Evolutionary conservation across 2,329 filamentous ascomycete genomes (phyloP).

Genomic region (Cephalotrichum gorgonifer): DNA sequence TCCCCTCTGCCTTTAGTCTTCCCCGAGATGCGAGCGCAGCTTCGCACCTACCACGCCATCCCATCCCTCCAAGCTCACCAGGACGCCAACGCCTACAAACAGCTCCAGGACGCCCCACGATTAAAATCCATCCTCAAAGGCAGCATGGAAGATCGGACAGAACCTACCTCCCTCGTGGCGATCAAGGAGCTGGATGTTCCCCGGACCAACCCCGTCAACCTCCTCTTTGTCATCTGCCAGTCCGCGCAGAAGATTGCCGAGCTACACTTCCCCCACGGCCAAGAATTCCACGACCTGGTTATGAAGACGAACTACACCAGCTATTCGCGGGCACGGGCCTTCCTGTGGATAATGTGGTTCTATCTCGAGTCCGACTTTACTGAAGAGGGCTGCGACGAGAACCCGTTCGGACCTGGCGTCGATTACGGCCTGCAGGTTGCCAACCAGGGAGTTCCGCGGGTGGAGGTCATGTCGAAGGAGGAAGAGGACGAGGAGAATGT

Average conservation of each 20-base stretch:
- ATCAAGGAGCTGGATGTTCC: slow-evolving; percentile 57
- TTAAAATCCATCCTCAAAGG: slow-evolving; percentile 97
- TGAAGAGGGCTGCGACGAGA: slow-evolving; percentile 74
- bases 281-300: slow-evolving; percentile 93
- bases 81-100: slow-evolving; percentile 93
- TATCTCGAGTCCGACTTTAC: slow-evolving; percentile 95
- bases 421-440: slow-evolving; percentile 55
- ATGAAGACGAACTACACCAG: slow-evolving; percentile 83
- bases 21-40: slow-evolving; percentile 95
- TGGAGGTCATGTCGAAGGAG: slow-evolving; percentile 55
- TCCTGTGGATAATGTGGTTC: slow-evolving; percentile 98
- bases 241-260: slow-evolving; percentile 88
- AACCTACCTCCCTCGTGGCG: slow-evolving; percentile 74
- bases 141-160: slow-evolving; percentile 78
- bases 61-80: slow-evolving; percentile 91
- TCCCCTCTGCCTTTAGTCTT: slow-evolving; percentile 57
- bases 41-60: slow-evolving; percentile 96
- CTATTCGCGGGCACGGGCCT: slow-evolving; percentile 72
- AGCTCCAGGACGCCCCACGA: slow-evolving; percentile 89
- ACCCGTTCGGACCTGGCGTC: slow-evolving; percentile 73
- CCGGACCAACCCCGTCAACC: slow-evolving; percentile 92
- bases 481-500: slow-evolving; percentile 62
- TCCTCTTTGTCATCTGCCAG: slow-evolving; percentile 89
- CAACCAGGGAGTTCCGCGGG: slow-evolving; percentile 58
- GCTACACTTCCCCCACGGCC: slow-evolving; percentile 72